Percentiles rank a stretch among this genome's conserved stretches.
Conservation (phyloP, 169 alveolate genomes). For the Hepatocystis sp. region DNA sequence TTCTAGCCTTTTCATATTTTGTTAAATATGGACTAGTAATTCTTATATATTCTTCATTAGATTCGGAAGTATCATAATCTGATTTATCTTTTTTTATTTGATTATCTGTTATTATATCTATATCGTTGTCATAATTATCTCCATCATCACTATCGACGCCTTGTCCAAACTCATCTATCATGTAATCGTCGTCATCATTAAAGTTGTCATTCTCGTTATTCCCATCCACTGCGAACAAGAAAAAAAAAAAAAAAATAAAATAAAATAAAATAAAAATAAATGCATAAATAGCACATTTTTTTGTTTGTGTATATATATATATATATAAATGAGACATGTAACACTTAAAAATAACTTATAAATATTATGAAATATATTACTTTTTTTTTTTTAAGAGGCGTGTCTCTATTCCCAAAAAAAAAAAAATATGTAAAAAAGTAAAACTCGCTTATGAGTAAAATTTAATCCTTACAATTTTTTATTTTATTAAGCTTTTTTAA, state of each 20-base stretch:
- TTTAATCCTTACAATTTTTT: too few species aligned
- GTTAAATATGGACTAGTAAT: slow-evolving; percentile 97
- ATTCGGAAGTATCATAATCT: slow-evolving; percentile 85
- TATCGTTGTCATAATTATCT: slow-evolving; percentile 85
- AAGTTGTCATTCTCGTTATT: slow-evolving; percentile 35
- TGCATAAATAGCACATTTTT: too few species aligned
- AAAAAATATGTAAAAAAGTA: too few species aligned
- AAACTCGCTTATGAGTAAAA: too few species aligned
- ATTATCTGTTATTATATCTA: slow-evolving; percentile 82
- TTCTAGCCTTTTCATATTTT: slow-evolving; percentile 99
- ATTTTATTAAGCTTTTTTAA: too few species aligned
- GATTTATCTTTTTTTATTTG: slow-evolving; percentile 81
- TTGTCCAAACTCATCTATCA: slow-evolving; percentile 86
- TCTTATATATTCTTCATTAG: slow-evolving; percentile 80
- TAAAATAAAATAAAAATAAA: too few species aligned
- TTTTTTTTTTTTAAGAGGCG: too few species aligned
- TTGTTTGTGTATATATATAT: too few species aligned
- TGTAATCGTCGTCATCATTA: slow-evolving; percentile 69
- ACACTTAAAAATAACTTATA: too few species aligned
- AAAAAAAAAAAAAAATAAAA: neutral
- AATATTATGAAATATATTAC: too few species aligned
- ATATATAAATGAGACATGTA: too few species aligned
- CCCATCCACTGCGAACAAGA: slow-evolving; percentile 25
- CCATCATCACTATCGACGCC: slow-evolving; percentile 86
- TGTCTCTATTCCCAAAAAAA: too few species aligned